Evolutionary conservation across 345 rosid genomes (phyloP).

Genomic region (Murraya paniculata): DNA sequence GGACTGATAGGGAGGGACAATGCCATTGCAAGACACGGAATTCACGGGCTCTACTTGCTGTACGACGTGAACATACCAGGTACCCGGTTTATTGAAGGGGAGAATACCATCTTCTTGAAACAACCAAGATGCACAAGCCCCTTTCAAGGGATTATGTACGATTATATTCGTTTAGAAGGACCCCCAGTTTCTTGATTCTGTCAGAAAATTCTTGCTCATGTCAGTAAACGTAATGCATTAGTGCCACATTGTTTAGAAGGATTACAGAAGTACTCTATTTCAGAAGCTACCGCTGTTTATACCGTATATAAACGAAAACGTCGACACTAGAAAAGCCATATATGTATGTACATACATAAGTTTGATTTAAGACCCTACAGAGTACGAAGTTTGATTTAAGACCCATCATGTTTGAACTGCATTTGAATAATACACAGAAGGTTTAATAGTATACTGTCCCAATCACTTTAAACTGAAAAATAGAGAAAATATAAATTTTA

Average conservation of each 20-base stretch:
- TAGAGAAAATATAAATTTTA: no score
- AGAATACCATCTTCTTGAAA: slow-evolving; percentile 67
- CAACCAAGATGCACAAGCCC: slow-evolving; percentile 68
- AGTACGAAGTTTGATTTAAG: background rate
- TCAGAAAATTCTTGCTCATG: background rate
- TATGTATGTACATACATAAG: no score
- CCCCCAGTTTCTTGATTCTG: slow-evolving; percentile 32
- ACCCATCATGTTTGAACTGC: background rate
- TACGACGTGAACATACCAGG: slow-evolving; percentile 58
- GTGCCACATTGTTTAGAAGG: background rate
- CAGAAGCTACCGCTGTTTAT: background rate
- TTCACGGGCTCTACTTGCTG: slow-evolving; percentile 76
- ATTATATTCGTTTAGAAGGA: slow-evolving; percentile 79
- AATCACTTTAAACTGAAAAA: no score
- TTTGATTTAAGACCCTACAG: background rate
- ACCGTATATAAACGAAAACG: no score
- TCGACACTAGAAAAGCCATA: no score
- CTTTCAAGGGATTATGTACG: slow-evolving; percentile 83
- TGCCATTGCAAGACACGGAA: slow-evolving; percentile 85
- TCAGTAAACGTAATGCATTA: background rate
- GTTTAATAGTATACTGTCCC: no score
- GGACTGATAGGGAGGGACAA: slow-evolving; percentile 91
- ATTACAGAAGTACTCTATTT: no score
- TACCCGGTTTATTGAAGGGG: slow-evolving; percentile 51
- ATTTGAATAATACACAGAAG: background rate